Evolutionary conservation across 2,329 filamentous ascomycete genomes (phyloP).

Genomic region (Fusarium newnesense): DNA sequence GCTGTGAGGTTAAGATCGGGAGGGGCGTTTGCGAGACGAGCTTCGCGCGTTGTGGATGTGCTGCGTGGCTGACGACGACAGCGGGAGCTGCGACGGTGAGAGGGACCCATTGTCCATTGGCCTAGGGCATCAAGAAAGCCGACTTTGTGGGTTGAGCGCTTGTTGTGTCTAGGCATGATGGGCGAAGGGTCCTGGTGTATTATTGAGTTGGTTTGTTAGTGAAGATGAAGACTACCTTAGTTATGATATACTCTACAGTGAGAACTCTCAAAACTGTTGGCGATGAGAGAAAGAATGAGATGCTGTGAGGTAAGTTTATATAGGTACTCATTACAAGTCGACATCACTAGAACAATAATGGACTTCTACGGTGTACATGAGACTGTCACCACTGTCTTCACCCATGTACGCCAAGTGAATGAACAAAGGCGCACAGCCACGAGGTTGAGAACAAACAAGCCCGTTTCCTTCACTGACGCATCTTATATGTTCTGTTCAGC

Average conservation of each 20-base stretch:
- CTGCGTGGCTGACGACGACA: not conserved
- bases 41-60: not conserved
- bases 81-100: not conserved
- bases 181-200: not conserved
- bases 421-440: slow-evolving; percentile 12
- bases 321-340: not conserved
- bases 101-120: not conserved
- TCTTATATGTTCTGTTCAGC: not conserved
- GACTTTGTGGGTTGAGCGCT: not conserved
- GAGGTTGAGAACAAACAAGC: not conserved
- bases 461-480: not conserved
- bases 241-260: not conserved
- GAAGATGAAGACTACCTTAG: not conserved
- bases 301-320: not conserved
- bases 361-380: not conserved
- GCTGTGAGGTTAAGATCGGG: slow-evolving; percentile 10
- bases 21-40: slow-evolving; percentile 11
- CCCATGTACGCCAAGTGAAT: not conserved
- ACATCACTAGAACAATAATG: not conserved
- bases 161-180: slow-evolving; percentile 2
- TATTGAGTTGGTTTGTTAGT: not conserved
- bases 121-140: slow-evolving; percentile 26
- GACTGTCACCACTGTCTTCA: not conserved
- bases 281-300: not conserved
- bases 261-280: not conserved